These are phyloP conservation scores for Phaeodactylum tricornutum DNA, from an alignment of 108 stramenopile genomes.

Conservation along the genomic window DNA sequence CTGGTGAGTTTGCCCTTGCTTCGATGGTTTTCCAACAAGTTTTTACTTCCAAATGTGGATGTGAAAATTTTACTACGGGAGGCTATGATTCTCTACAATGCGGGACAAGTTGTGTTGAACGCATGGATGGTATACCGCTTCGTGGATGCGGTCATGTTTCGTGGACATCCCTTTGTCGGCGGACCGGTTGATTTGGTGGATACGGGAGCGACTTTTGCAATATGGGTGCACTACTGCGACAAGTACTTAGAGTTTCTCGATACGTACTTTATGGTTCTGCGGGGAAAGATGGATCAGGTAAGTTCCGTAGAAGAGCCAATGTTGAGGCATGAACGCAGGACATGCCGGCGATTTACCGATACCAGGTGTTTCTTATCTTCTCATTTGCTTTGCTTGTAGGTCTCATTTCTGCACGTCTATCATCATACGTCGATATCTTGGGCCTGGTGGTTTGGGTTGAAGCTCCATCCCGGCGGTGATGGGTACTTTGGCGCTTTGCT, in stretches of 20 bases:
- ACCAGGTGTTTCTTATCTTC: neutral
- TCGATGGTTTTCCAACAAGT: constrained; percentile 37
- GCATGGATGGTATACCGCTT: constrained; percentile 89
- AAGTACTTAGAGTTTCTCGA: constrained; percentile 98
- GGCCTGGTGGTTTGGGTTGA: constrained; percentile 90
- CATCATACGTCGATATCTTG: constrained; percentile 94
- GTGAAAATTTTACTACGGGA: constrained; percentile 68
- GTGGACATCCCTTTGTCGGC: constrained; percentile 77
- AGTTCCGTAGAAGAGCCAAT: constrained; percentile 17
- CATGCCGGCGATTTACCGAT: neutral
- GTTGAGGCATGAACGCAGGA: neutral
- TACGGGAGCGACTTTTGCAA: constrained; percentile 60
- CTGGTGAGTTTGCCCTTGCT: constrained; percentile 60
- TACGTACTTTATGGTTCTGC: constrained; percentile 95
- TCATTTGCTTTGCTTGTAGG: too few species aligned
- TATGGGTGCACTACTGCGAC: constrained; percentile 97
- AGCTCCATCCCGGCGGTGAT: constrained; percentile 83
- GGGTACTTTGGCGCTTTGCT: constrained; percentile 93
- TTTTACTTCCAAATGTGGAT: constrained; percentile 40
- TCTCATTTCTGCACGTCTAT: constrained; percentile 98
- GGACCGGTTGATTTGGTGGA: constrained; percentile 34
- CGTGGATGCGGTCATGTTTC: constrained; percentile 49
- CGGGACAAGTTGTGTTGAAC: constrained; percentile 88
- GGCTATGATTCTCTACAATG: constrained; percentile 93
- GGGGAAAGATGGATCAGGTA: constrained; percentile 87